phyloP scores from a whole-genome alignment of 2,329 filamentous ascomycete genomes.

The Aspergillus tamarii region DNA sequence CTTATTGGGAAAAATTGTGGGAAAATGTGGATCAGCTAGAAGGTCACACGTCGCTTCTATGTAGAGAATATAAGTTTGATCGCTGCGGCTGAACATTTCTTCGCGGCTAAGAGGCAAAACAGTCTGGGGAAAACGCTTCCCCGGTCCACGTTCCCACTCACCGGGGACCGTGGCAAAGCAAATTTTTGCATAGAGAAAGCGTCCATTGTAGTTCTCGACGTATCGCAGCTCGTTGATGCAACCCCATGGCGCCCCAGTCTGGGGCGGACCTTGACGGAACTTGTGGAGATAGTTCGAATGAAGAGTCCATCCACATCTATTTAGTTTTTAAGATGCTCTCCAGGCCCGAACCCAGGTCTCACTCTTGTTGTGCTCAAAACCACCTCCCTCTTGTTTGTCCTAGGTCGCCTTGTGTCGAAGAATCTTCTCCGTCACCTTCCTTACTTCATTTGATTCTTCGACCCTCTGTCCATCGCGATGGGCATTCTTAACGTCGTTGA shows the following conservation, averaged over 20 bases:
- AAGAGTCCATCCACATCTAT: slow-evolving; percentile 22
- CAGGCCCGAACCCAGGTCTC: slow-evolving; percentile 18
- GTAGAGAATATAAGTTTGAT: slow-evolving; percentile 9
- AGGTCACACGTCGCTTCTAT: not conserved
- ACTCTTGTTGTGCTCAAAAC: slow-evolving; percentile 5
- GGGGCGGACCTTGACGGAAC: slow-evolving; percentile 26
- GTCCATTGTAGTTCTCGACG: slow-evolving; percentile 17
- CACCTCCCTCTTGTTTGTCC: slow-evolving; percentile 3
- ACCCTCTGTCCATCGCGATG: slow-evolving; percentile 25
- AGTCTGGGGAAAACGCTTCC: slow-evolving; percentile 37
- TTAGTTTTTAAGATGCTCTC: slow-evolving; percentile 15
- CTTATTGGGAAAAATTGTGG: not conserved
- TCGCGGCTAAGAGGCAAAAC: slow-evolving; percentile 17
- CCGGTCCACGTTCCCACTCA: slow-evolving; percentile 27
- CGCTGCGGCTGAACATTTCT: slow-evolving; percentile 32
- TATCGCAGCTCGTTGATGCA: slow-evolving; percentile 23
- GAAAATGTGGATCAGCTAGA: not conserved
- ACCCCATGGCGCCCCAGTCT: slow-evolving; percentile 35
- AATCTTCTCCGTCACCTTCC: slow-evolving; percentile 8
- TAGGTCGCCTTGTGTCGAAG: not conserved
- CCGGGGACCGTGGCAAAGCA: slow-evolving; percentile 5
- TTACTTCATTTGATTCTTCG: slow-evolving; percentile 8
- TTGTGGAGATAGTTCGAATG: slow-evolving; percentile 32
- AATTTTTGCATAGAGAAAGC: slow-evolving; percentile 12
- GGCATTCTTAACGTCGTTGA: slow-evolving; percentile 42